Evolutionary conservation across 805 yeast genomes (phyloP).

Genomic region (Yarrowia alimentaria): DNA sequence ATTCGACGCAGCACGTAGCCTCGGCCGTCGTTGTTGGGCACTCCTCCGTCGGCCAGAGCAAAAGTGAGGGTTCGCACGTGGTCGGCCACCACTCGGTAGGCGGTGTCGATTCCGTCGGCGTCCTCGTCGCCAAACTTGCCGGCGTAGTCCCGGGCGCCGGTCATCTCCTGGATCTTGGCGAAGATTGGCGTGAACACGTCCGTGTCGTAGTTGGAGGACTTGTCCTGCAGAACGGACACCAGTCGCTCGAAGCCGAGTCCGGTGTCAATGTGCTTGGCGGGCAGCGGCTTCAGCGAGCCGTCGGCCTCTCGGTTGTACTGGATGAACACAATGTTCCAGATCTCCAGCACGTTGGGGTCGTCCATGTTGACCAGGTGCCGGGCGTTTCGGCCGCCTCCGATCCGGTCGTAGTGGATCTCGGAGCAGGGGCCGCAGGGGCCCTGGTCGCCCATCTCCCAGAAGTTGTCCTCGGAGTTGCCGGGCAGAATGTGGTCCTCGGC

Average conservation of each 20-base stretch:
- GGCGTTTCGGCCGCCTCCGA: constrained; percentile 93
- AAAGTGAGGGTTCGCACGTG: constrained; percentile 96
- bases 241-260: constrained; percentile 99
- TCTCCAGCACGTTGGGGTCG: constrained; percentile 96
- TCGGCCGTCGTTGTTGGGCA: constrained; percentile 98
- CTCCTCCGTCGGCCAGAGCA: constrained; percentile 98
- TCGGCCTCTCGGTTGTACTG: constrained; percentile 95
- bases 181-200: constrained; percentile 93
- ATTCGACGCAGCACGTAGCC: constrained; percentile 98
- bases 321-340: constrained; percentile 97
- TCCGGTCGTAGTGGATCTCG: constrained; percentile 95
- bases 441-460: constrained; percentile 99
- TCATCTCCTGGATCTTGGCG: constrained; percentile 79
- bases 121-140: constrained; percentile 95
- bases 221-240: constrained; percentile 90
- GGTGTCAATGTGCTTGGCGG: constrained; percentile 94
- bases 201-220: constrained; percentile 91
- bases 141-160: constrained; percentile 85
- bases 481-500: constrained; percentile 89
- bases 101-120: constrained; percentile 92
- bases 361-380: constrained; percentile 86
- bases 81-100: constrained; percentile 96
- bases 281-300: constrained; percentile 73
- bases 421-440: constrained; percentile 99
- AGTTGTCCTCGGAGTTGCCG: constrained; percentile 86